A percentile compares a stretch with the other conserved stretches of the same genome.
These are phyloP conservation scores for Pyrenophora teres DNA, from an alignment of 2,329 filamentous ascomycete genomes.

Conservation along the genomic window DNA sequence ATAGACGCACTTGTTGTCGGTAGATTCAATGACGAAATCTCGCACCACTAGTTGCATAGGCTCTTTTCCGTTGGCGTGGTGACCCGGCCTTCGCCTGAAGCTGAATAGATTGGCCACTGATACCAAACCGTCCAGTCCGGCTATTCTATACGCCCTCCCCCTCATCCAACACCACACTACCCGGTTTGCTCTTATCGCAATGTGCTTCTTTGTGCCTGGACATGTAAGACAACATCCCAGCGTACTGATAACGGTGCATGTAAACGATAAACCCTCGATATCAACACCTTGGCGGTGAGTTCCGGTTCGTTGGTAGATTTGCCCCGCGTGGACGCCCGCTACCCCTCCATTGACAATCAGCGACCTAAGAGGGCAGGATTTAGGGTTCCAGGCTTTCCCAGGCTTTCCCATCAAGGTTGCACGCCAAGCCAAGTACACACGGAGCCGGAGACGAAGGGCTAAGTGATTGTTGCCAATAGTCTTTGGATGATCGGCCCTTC, in stretches of 20 bases:
- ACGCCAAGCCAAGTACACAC: conserved; percentile 6
- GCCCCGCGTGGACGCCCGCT: conserved; percentile 15
- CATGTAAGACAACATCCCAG: conserved; percentile 1
- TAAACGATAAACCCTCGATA: conserved; percentile 13
- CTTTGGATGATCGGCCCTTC: neutral
- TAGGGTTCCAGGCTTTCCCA: conserved; percentile 4
- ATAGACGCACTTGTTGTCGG: neutral
- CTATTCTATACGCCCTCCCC: conserved; percentile 6
- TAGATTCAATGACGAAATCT: conserved; percentile 15
- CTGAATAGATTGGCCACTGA: conserved; percentile 13
- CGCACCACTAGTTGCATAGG: conserved; percentile 13
- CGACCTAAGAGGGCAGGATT: neutral
- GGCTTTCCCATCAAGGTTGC: conserved; percentile 1
- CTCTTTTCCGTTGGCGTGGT: conserved; percentile 16
- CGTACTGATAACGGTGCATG: conserved; percentile 30
- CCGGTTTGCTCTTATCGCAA: conserved; percentile 13
- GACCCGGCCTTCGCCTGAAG: conserved; percentile 9
- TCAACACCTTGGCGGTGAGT: conserved; percentile 18
- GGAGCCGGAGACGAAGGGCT: conserved; percentile 3
- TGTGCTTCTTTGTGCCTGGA: conserved; percentile 1
- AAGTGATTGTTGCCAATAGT: conserved; percentile 3
- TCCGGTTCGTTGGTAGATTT: conserved; percentile 14
- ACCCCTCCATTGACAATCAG: conserved; percentile 16
- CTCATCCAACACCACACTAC: conserved; percentile 1
- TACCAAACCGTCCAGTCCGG: conserved; percentile 12